phyloP scores from a whole-genome alignment of 2,329 filamentous ascomycete genomes.

The Cercospora canescens region DNA sequence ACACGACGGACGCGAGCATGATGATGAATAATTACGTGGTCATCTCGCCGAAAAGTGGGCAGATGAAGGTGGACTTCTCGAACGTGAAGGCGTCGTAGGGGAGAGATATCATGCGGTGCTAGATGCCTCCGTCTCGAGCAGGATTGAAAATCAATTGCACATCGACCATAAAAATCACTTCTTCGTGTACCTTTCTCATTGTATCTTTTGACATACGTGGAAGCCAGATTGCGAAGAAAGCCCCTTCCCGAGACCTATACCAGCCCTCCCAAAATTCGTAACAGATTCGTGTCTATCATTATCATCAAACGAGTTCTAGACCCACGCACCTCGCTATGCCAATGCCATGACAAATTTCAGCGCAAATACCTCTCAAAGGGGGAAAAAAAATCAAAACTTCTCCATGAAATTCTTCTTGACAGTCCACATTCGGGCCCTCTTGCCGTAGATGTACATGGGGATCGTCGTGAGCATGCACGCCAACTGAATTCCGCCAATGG shows the following conservation, averaged over 20 bases:
- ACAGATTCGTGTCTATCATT: not conserved
- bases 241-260: not conserved
- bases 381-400: conserved; percentile 54
- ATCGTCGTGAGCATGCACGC: conserved; percentile 72
- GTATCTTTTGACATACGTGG: no score
- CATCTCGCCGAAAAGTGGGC: conserved; percentile 24
- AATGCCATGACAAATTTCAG: not conserved
- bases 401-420: conserved; percentile 84
- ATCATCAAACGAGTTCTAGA: not conserved
- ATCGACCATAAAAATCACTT: no score
- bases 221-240: not conserved
- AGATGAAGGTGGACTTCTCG: not conserved
- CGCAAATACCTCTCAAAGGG: not conserved
- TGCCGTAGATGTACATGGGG: conserved; percentile 93
- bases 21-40: conserved; percentile 34
- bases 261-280: not conserved
- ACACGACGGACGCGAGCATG: conserved; percentile 30
- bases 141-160: no score
- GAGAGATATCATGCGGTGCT: no score
- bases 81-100: not conserved
- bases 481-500: conserved; percentile 83
- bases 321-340: not conserved
- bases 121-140: no score
- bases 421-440: conserved; percentile 91
- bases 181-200: no score